Base-by-base conservation (phyloP, 257 asterid species). In the Ligustrum vulgare region DNA sequence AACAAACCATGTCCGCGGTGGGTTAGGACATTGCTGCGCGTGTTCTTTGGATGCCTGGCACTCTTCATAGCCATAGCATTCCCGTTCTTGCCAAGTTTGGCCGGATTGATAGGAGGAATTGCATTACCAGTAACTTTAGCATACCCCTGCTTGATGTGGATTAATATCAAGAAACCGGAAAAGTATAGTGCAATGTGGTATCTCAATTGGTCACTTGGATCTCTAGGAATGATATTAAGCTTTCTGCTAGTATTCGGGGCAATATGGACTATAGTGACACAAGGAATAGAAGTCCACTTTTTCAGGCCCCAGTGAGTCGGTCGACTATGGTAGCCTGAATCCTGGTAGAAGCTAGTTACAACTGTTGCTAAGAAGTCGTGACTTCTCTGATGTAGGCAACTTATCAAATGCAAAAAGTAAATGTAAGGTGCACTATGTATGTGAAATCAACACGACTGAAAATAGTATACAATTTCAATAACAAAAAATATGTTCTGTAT, bases 121-220 rank as follows among this genome's bases (percentile, higher is more conserved):
- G 88, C 98, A 25, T 77, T 93, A 43, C 96, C 98, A 0, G 86
- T 93, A 20, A 93, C 98, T 33, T 82, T 90, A 62, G 98, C 97
- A 69, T 90, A 91, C 73, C 98, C 98, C 37, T 93, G 97, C 78
- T 80, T 93, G 73, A 91, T 93, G 94, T 90, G 97, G 96, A 75
- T 89, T 34, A 69, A 71, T 89, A 86, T 91, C 67, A 84, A 81
- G 82, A 91, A 87, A 58, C 97, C 97, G 4, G 16, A 69, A 16
- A 84, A 72, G 84, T 80, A 65, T 66, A 82, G 84, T 54, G 41
- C 83, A 60, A 84, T 78, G 86, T 91, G 96, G 98, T 86, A 80
- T 80, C 75, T 93, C 47, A 91, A 93, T 66, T 89, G 94, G 96
- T 72, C 79, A 2, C 94, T 93, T 31, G 97, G 98, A 43, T 5